Percentiles rank a stretch among this genome's conserved stretches.
Conservation (phyloP, 129 eudicot genomes). For the Smallanthus sonchifolius region DNA sequence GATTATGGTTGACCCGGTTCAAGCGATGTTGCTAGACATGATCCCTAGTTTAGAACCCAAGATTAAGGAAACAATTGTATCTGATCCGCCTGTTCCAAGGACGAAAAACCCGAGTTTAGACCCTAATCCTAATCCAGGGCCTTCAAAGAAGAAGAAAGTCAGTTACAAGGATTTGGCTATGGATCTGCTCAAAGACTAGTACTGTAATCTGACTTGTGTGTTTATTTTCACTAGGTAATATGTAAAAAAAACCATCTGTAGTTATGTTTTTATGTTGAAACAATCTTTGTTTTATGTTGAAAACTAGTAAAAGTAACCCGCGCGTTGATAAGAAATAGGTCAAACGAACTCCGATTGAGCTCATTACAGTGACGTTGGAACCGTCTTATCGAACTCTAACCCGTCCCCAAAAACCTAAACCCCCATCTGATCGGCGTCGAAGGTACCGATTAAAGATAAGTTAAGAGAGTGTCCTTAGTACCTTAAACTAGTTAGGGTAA, state of each 20-base stretch:
- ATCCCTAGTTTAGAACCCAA: constrained; percentile 62
- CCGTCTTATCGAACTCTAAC: too few relatives aligned
- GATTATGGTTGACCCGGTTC: constrained; percentile 58
- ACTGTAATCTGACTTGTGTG: background rate
- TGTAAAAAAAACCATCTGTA: background rate
- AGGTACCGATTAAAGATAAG: too few relatives aligned
- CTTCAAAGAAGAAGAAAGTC: constrained; percentile 66
- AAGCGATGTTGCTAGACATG: constrained; percentile 69
- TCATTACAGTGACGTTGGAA: too few relatives aligned
- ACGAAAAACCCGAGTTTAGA: constrained; percentile 19
- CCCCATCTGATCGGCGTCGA: too few relatives aligned
- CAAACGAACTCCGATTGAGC: too few relatives aligned
- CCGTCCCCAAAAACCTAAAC: too few relatives aligned
- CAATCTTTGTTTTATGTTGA: background rate
- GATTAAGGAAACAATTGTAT: constrained; percentile 8
- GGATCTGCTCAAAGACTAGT: constrained; percentile 49
- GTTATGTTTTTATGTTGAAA: background rate
- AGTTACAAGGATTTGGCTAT: constrained; percentile 63
- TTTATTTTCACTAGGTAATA: background rate
- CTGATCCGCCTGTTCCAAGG: constrained; percentile 13
- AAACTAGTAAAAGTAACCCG: too few relatives aligned
- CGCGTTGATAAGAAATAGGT: too few relatives aligned
- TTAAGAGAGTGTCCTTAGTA: too few relatives aligned
- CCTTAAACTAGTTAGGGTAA: too few relatives aligned
- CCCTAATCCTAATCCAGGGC: constrained; percentile 30